phyloP scores from a whole-genome alignment of 176 grass and related monocot species.

The Coix lacrymajobi region DNA sequence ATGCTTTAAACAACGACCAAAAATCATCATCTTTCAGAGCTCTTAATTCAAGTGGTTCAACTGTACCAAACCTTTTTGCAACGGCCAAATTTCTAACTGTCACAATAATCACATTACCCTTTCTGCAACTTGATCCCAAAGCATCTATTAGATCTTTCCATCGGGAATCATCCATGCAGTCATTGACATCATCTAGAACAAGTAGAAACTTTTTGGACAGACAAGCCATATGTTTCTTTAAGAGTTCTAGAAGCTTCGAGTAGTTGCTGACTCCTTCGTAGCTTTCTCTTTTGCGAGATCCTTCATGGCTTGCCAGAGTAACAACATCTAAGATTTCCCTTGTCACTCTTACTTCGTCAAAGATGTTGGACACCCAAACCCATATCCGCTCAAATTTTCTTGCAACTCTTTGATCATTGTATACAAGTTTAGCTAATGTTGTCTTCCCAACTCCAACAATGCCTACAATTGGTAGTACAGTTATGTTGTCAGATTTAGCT shows the following conservation, averaged over 20 bases:
- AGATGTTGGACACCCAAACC: background rate
- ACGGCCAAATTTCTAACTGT: background rate
- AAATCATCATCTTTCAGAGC: background rate
- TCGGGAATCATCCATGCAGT: background rate
- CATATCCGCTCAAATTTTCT: background rate
- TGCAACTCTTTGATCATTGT: background rate
- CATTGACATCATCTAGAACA: constrained; percentile 2
- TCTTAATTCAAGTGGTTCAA: background rate
- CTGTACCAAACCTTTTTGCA: constrained; percentile 8
- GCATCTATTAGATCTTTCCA: background rate
- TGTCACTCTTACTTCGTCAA: background rate
- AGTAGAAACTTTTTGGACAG: background rate
- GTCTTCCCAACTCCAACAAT: background rate
- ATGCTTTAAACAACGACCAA: constrained; percentile 6
- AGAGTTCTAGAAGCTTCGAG: background rate
- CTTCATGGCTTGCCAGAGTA: background rate
- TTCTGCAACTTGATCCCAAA: background rate
- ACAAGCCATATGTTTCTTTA: background rate
- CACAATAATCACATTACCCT: constrained; percentile 1
- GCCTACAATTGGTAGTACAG: background rate
- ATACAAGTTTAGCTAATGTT: background rate
- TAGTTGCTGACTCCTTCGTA: background rate
- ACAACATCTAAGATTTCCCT: background rate
- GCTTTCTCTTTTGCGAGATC: background rate
- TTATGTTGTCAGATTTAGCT: background rate